Evolutionary conservation across 306 rosid species (phyloP), one percentile per base, ranked within the genome.

Genomic region (Sesbania bispinosa): DNA sequence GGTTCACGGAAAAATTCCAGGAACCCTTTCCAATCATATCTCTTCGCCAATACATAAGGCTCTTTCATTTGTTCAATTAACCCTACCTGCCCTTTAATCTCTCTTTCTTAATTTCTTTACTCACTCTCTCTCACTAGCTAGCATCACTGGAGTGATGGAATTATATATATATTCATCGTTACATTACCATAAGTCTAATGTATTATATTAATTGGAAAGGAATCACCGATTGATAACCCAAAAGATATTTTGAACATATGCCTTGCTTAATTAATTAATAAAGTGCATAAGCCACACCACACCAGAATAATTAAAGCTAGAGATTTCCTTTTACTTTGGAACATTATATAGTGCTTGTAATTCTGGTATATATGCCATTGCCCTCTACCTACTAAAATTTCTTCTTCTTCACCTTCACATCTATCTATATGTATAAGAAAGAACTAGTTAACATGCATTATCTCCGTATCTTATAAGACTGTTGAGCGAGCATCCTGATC

Each of bases 21-120:
- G 30, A 78, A 78, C 0, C 74, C 55, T 36, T 71, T 2, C 82
- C 82, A 78, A 5, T 78, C 54, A 30, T 33, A 53, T 71, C 52
- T 71, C 47, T 78, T 78, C 1, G 82, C 78, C 13, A 32, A 3
- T 55, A 71, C 45, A 7, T 78, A 78, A 5, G 82, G 74, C 62
- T 64, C 48, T 45, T 36, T 78, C 82, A 78, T 45, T 54, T n/a
- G 35, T 14, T 71, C 78, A 5, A 54, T 36, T 8, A 52, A 4
- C 5, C 14, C 50, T 39, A 26, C 3, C 1, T 29, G 71, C 23
- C 6, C 19, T 30, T 11, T 20, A 43, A 50, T 21, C 10, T 26
- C n/a, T n/a, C n/a, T n/a, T n/a, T n/a, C n/a, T n/a, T n/a, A n/a
- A n/a, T n/a, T n/a, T n/a, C n/a, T n/a, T n/a, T n/a, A n/a, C n/a